Evolutionary conservation across 2,329 filamentous ascomycete species (phyloP).

Genomic region (Massarina eburnea): DNA sequence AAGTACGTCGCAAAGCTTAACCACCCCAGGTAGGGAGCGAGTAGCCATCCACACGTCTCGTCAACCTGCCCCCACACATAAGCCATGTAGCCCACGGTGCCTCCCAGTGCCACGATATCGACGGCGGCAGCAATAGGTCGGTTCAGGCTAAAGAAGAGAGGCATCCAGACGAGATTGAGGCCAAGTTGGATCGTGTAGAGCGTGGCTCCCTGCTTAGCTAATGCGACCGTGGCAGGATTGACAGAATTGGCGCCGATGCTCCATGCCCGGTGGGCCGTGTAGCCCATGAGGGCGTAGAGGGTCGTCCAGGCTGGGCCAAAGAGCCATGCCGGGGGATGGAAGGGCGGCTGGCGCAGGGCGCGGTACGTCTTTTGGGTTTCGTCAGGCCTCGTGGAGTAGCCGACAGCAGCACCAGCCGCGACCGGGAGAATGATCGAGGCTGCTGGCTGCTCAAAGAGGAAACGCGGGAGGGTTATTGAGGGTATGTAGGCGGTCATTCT

Average conservation of each 20-base stretch:
- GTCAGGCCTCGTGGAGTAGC: conserved; percentile 64
- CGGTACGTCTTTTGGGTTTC: conserved; percentile 65
- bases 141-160: conserved; percentile 82
- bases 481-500: conserved; percentile 79
- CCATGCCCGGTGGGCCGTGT: conserved; percentile 79
- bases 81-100: conserved; percentile 69
- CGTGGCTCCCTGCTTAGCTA: conserved; percentile 63
- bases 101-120: conserved; percentile 73
- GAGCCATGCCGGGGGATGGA: conserved; percentile 58
- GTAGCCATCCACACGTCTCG: conserved; percentile 67
- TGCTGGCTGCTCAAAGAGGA: conserved; percentile 71
- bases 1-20: conserved; percentile 86
- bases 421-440: conserved; percentile 76
- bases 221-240: conserved; percentile 50
- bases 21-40: conserved; percentile 85
- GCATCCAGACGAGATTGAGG: conserved; percentile 88
- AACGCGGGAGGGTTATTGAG: conserved; percentile 71
- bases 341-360: conserved; percentile 66
- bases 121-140: conserved; percentile 72
- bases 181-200: conserved; percentile 85
- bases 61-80: conserved; percentile 78
- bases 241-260: conserved; percentile 61
- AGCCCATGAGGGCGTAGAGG: conserved; percentile 76
- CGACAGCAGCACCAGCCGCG: conserved; percentile 70
- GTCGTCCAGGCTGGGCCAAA: conserved; percentile 62